Conservation (phyloP, 345 rosid species). For the Combretum micranthum region DNA sequence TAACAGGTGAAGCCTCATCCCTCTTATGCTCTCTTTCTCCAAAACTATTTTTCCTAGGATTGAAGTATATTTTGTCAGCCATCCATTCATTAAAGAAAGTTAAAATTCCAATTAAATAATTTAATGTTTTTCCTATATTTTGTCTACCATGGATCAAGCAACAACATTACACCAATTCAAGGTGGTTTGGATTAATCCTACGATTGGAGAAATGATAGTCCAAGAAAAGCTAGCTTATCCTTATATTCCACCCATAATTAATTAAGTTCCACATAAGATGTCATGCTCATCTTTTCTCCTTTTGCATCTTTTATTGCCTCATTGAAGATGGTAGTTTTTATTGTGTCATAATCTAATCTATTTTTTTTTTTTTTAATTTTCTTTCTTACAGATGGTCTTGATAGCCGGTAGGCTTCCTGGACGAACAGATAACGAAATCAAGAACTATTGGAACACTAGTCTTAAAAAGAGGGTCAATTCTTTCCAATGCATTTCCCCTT, state of each 20-base stretch:
- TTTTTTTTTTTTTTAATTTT: not conserved
- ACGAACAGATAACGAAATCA: conserved; percentile 68
- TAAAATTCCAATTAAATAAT: not conserved
- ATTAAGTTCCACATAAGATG: too few species aligned
- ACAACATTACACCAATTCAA: not conserved
- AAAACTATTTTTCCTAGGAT: too few species aligned
- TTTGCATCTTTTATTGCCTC: too few species aligned
- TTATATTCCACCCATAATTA: too few species aligned
- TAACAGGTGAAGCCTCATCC: not conserved
- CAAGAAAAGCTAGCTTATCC: too few species aligned
- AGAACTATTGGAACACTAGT: conserved; percentile 57
- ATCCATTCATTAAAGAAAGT: too few species aligned
- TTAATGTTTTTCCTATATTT: too few species aligned
- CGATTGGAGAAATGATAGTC: too few species aligned
- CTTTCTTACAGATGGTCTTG: conserved; percentile 48
- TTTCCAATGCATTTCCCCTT: conserved; percentile 8
- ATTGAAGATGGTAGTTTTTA: not conserved
- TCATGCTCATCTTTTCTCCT: too few species aligned
- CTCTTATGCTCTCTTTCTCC: not conserved
- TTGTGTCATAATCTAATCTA: not conserved
- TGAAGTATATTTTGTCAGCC: too few species aligned
- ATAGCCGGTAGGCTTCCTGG: conserved; percentile 70
- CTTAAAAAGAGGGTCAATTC: conserved; percentile 28
- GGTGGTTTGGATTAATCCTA: not conserved
- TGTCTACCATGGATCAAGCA: too few species aligned